Conservation (phyloP, 2,329 filamentous ascomycete genomes). For the Plectosphaerella sp. region DNA sequence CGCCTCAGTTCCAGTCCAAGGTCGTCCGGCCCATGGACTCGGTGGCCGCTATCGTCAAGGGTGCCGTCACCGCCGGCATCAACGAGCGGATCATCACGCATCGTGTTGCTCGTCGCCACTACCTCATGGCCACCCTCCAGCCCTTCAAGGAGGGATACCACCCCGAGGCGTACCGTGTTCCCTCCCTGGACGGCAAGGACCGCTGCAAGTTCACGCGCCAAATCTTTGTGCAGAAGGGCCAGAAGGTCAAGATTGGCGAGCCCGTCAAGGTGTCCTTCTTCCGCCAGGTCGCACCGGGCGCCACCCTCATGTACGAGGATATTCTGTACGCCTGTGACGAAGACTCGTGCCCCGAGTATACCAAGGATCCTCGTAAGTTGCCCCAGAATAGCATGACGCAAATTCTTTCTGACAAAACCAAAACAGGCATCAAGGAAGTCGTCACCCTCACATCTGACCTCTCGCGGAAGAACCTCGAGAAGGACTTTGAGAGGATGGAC, state of each 20-base stretch:
- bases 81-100: slow-evolving; percentile 96
- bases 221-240: slow-evolving; percentile 97
- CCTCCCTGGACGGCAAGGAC: slow-evolving; percentile 93
- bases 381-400: not conserved
- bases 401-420: slow-evolving; percentile 17
- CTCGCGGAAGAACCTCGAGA: slow-evolving; percentile 96
- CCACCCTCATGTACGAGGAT: slow-evolving; percentile 99
- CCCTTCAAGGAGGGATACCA: slow-evolving; percentile 99
- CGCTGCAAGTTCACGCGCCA: slow-evolving; percentile 98
- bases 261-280: slow-evolving; percentile 99
- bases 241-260: slow-evolving; percentile 98
- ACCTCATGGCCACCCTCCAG: slow-evolving; percentile 97
- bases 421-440: slow-evolving; percentile 92
- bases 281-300: slow-evolving; percentile 92
- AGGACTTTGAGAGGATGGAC: slow-evolving; percentile 99
- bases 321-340: slow-evolving; percentile 97
- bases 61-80: slow-evolving; percentile 95
- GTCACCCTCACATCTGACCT: slow-evolving; percentile 96
- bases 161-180: slow-evolving; percentile 95
- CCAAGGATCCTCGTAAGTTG: slow-evolving; percentile 94
- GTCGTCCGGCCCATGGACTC: slow-evolving; percentile 98
- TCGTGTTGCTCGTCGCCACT: slow-evolving; percentile 93
- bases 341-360: slow-evolving; percentile 97
- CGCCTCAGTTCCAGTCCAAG: slow-evolving; percentile 97
- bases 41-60: slow-evolving; percentile 96